Evolutionary conservation across 2,329 filamentous ascomycete genomes (phyloP), one percentile per base, ranked within the genome.

Genomic region (Aspergillus bombycis): DNA sequence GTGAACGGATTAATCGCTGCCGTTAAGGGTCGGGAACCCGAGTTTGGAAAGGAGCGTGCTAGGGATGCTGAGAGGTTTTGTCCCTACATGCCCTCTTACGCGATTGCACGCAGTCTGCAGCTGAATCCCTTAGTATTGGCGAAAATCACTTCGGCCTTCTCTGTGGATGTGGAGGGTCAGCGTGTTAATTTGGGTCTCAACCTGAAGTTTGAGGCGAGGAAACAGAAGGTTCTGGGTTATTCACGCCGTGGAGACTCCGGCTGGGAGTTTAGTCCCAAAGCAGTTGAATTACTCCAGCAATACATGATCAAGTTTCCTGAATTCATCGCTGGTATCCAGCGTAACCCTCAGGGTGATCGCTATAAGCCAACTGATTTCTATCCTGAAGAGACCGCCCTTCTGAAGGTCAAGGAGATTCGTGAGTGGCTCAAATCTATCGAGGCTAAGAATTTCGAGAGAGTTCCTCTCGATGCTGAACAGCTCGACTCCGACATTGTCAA

Each of bases 241-340:
- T 97, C 94, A 28, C 91, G 93, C 71, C 95, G 95, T 74, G 89
- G 89, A 4, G 84, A 88, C 14, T 91, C 88, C 32, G 95, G 96
- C 7, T 99, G 96, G 96, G 95, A 99, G 78, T 99, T 97, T 77
- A 97, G 94, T 72, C 85, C 88, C 57, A 90, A 92, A 69, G 94
- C 95, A 1, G 85, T 97, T 62, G 85, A 90, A 53, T 81, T 99
- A 60, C 87, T 99, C 59, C 86, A 89, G 48, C 86, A 93, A 69
- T 99, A 98, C 78, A 97, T 98, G 91, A 89, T 90, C 63, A 89
- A 88, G 19, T 99, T 99, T 78, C 95, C 95, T 0, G 93, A 97
- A 63, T 98, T 99, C 78, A 94, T 99, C 74, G 93, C 91, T 10
- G 92, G 89, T 4, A 92, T 99, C 67, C 90, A 94, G 76, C 85